Percentiles rank a stretch among this genome's conserved stretches.
Conservation (phyloP, 1,284 basidiomycete genomes). For the Omphalotus olearius region DNA sequence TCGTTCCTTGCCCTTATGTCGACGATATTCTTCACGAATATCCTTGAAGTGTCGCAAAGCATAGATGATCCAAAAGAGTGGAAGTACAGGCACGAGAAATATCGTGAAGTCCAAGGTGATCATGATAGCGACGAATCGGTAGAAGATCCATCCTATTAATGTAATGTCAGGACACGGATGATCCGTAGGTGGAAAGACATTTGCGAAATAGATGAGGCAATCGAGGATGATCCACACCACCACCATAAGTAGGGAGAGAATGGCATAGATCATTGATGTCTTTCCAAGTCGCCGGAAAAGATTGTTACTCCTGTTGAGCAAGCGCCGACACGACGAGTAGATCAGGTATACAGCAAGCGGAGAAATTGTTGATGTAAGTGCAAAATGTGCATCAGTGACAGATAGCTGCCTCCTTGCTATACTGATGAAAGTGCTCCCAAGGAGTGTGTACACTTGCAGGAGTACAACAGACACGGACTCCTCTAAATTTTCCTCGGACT, state of each 20-base stretch:
- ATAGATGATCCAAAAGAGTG: constrained; percentile 13
- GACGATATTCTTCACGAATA: constrained; percentile 11
- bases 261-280: background rate
- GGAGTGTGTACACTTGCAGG: constrained; percentile 13
- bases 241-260: constrained; percentile 4
- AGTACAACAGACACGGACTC: constrained; percentile 14
- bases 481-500: constrained; percentile 10
- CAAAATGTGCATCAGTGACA: constrained; percentile 15
- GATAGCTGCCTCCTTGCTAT: constrained; percentile 10
- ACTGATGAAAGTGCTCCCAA: constrained; percentile 11
- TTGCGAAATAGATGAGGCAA: constrained; percentile 8
- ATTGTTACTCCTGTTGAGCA: constrained; percentile 5
- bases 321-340: constrained; percentile 6
- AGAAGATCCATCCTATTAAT: constrained; percentile 9
- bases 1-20: constrained; percentile 12
- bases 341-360: constrained; percentile 14
- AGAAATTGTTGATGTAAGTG: constrained; percentile 12
- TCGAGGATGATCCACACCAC: constrained; percentile 9
- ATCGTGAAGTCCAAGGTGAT: constrained; percentile 3
- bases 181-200: background rate
- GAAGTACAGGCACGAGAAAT: background rate
- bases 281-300: constrained; percentile 12
- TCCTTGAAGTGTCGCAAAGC: constrained; percentile 13
- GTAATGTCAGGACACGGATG: constrained; percentile 2
- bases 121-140: background rate